phyloP scores from a whole-genome alignment of 1,139 yeast genomes.

The Geotrichum restrictum region DNA sequence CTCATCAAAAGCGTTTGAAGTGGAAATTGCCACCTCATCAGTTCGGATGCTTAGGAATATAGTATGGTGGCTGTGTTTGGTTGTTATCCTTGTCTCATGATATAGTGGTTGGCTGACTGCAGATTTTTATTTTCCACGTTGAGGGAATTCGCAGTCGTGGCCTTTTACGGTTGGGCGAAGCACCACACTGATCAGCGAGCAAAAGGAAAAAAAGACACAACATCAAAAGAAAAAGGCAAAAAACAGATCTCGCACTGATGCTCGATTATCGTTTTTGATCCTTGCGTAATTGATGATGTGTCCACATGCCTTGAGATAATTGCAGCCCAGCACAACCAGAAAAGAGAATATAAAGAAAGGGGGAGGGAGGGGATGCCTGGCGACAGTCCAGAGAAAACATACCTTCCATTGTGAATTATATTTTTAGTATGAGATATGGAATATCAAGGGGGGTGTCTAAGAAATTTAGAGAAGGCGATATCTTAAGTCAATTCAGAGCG shows the following conservation, averaged over 20 bases:
- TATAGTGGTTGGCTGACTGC: neutral
- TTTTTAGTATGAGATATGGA: slow-evolving; percentile 8
- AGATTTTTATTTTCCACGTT: slow-evolving; percentile 6
- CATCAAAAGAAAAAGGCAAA: slow-evolving; percentile 1
- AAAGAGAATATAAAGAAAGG: neutral
- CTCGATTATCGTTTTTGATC: neutral
- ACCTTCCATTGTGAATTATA: slow-evolving; percentile 31
- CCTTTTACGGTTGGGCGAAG: slow-evolving; percentile 20
- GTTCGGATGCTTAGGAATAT: no score
- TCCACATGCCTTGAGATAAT: slow-evolving; percentile 7
- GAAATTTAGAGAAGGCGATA: slow-evolving; percentile 15
- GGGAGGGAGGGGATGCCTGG: neutral
- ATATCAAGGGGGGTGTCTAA: neutral
- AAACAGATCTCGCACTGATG: slow-evolving; percentile 24
- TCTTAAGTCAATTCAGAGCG: slow-evolving; percentile 2
- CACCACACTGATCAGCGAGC: neutral
- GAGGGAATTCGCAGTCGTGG: slow-evolving; percentile 16
- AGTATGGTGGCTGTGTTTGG: no score
- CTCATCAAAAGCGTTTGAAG: no score
- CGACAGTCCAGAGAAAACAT: slow-evolving; percentile 21
- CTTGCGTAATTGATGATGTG: slow-evolving; percentile 10
- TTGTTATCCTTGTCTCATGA: no score
- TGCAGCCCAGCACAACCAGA: slow-evolving; percentile 3
- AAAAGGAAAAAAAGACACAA: slow-evolving; percentile 7
- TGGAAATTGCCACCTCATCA: no score